Base-by-base conservation (phyloP, 176 grass and related monocot species). In the Ampelocalamus luodianensis region DNA sequence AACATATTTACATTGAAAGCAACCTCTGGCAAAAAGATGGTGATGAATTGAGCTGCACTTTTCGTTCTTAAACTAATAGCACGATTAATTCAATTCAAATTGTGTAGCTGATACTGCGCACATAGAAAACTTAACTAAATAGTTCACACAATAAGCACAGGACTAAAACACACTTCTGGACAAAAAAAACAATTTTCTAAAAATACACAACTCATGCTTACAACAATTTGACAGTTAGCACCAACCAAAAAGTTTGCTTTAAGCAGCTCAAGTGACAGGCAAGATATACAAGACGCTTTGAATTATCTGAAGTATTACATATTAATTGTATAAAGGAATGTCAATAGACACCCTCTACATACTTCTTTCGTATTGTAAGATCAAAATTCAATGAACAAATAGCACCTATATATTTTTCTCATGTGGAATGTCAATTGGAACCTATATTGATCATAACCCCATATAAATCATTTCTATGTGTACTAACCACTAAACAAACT, bases 361-460 rank as follows among this genome's bases (percentile, higher is more conserved):
- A 65, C 34, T 70, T 54, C 4, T 58, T 72, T 27, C 11, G 12
- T 9, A 40, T 40, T 76, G 5, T 24, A 15, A 34, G 68, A 48
- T 44, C 26, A 73, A 62, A 62, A 62, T 48, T 71, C 37, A 62
- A 5, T 48, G 24, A 72, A 83, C 40, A 72, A 23, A 62, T 49
- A 71, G 11, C 3, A 48, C 68, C 15, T 46, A 53, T 11, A 36
- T 54, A 20, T 46, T 54, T 29, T 37, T 18, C 15, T 53, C 20
- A 0, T 69, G 4, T 22, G 4, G 36, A 39, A 22, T n/a, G 37
- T 8, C 37, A 42, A 69, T n/a, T 5, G 37, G 20, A 39, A 69
- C 38, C 18, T 69, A 13, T 53, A 51, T n/a, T 67, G 17, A 51
- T 22, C 9, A 23, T 15, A 34, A 45, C 39, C 24, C 24, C 36